Conservation (phyloP, 768 basidiomycete species). For the Podaxis carcinomalis region DNA sequence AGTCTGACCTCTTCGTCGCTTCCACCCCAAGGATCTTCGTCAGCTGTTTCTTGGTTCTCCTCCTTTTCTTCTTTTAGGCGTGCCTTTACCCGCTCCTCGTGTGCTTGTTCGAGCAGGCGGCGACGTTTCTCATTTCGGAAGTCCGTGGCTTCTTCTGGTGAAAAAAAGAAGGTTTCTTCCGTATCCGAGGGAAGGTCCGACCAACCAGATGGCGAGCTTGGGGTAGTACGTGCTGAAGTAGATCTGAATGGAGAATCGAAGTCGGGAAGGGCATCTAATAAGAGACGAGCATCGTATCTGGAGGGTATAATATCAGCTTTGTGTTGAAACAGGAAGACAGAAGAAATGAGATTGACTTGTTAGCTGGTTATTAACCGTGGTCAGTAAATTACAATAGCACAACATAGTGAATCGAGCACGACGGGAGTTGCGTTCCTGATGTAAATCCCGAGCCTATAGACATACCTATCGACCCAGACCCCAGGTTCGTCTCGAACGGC, state of each 20-base stretch:
- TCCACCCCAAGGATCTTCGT: conserved; percentile 55
- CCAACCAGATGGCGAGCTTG: conserved; percentile 58
- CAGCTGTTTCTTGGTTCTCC: conserved; percentile 22
- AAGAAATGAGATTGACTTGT: conserved; percentile 24
- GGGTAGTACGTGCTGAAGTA: conserved; percentile 23
- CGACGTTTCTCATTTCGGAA: conserved; percentile 67
- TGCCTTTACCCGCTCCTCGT: conserved; percentile 66
- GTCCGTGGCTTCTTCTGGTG: conserved; percentile 60
- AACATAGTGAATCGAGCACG: background rate
- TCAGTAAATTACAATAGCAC: background rate
- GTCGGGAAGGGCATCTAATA: conserved; percentile 51
- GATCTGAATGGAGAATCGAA: background rate
- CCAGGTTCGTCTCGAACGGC: conserved; percentile 17
- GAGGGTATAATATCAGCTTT: conserved; percentile 17
- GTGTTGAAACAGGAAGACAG: conserved; percentile 13
- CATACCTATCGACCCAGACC: conserved; percentile 86
- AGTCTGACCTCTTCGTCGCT: conserved; percentile 59
- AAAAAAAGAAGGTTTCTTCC: conserved; percentile 83
- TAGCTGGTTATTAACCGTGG: conserved; percentile 2
- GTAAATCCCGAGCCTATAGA: conserved; percentile 15
- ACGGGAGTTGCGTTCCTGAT: background rate
- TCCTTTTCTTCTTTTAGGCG: conserved; percentile 42
- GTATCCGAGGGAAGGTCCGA: conserved; percentile 80
- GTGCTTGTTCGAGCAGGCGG: conserved; percentile 48
- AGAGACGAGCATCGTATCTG: conserved; percentile 80